Percentiles rank a stretch among this genome's conserved stretches.
phyloP scores from a whole-genome alignment of 2,329 filamentous ascomycete genomes.

The Exserohilum turcica region DNA sequence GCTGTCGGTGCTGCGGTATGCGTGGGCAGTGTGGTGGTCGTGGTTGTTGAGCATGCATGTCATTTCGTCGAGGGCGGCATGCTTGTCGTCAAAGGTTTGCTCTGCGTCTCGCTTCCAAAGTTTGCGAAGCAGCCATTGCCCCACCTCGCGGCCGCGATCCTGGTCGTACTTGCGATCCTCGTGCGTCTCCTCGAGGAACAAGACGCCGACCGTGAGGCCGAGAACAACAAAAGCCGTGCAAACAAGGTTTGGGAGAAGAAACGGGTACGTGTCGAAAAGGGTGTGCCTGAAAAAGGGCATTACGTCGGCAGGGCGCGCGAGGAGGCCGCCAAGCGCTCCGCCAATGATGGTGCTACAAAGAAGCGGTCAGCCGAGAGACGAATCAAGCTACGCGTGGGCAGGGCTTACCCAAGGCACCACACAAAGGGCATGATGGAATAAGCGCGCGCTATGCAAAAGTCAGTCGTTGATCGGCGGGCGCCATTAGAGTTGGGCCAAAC shows the following conservation, averaged over 20 bases:
- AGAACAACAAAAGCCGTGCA: slow-evolving; percentile 78
- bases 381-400: slow-evolving; percentile 14
- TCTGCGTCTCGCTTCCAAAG: slow-evolving; percentile 36
- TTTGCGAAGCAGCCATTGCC: slow-evolving; percentile 66
- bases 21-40: slow-evolving; percentile 55
- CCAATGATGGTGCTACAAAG: slow-evolving; percentile 79
- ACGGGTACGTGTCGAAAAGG: slow-evolving; percentile 86
- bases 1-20: slow-evolving; percentile 65
- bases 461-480: slow-evolving; percentile 23
- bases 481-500: slow-evolving; percentile 41
- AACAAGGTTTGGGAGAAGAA: slow-evolving; percentile 89
- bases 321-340: slow-evolving; percentile 84
- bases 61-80: slow-evolving; percentile 60
- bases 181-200: slow-evolving; percentile 96
- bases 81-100: slow-evolving; percentile 47
- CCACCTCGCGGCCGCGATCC: slow-evolving; percentile 77
- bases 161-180: slow-evolving; percentile 75
- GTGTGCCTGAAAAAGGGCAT: slow-evolving; percentile 81
- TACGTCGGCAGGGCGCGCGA: slow-evolving; percentile 83
- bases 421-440: slow-evolving; percentile 98
- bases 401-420: slow-evolving; percentile 83
- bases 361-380: slow-evolving; percentile 31
- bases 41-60: slow-evolving; percentile 62
- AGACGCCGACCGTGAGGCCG: slow-evolving; percentile 76
- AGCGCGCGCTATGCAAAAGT: slow-evolving; percentile 69